Percentiles rank a stretch among this genome's conserved stretches.
These are phyloP conservation scores for Verticillium isaacii DNA, from an alignment of 2,329 filamentous ascomycete genomes.

Conservation along the genomic window DNA sequence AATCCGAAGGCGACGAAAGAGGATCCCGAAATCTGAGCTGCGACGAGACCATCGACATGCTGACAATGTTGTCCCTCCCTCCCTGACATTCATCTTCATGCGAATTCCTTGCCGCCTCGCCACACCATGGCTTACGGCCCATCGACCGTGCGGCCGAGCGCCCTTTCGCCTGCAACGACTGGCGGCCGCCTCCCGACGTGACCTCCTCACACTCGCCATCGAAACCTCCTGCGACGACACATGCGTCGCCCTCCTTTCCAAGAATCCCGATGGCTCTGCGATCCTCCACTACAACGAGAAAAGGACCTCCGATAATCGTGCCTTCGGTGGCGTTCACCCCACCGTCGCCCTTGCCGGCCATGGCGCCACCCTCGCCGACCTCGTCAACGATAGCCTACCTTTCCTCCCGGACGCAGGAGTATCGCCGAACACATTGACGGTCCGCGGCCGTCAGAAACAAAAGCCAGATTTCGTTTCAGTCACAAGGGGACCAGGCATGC, in stretches of 20 bases:
- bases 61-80: neutral
- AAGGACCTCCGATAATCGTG: slow-evolving; percentile 72
- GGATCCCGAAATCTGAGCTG: too few relatives aligned
- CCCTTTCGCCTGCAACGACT: neutral
- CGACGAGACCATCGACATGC: too few relatives aligned
- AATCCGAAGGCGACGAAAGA: too few relatives aligned
- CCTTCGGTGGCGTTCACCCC: slow-evolving; percentile 76
- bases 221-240: slow-evolving; percentile 92
- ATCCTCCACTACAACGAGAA: slow-evolving; percentile 74
- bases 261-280: slow-evolving; percentile 35
- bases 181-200: slow-evolving; percentile 13
- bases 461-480: slow-evolving; percentile 82
- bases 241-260: slow-evolving; percentile 76
- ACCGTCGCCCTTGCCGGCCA: slow-evolving; percentile 72
- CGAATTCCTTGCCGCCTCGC: neutral
- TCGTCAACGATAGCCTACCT: slow-evolving; percentile 61
- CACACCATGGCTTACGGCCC: neutral
- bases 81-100: neutral
- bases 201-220: slow-evolving; percentile 62
- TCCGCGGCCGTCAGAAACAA: slow-evolving; percentile 16
- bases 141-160: neutral
- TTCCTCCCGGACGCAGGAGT: slow-evolving; percentile 34
- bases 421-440: slow-evolving; percentile 7
- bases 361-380: slow-evolving; percentile 60
- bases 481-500: slow-evolving; percentile 88